Conservation (phyloP, 257 asterid genomes). For the Nyctanthes arbortristis region DNA sequence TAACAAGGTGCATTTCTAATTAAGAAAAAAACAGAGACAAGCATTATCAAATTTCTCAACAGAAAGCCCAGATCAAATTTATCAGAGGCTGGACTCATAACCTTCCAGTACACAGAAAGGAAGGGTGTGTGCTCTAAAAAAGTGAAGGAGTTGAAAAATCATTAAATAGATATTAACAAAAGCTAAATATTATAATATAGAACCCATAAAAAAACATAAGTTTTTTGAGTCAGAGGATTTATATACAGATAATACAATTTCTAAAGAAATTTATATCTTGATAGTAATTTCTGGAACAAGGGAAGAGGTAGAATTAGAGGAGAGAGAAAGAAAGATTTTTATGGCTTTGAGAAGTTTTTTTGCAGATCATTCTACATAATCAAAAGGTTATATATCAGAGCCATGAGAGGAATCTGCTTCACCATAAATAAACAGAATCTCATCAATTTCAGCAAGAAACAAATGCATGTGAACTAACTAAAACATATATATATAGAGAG, state of each 20-base stretch:
- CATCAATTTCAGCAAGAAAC: constrained; percentile 12
- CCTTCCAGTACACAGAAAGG: neutral
- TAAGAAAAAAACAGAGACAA: neutral
- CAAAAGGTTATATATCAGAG: constrained; percentile 3
- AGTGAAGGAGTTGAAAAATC: too few species aligned
- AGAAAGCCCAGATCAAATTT: neutral
- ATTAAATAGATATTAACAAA: too few species aligned
- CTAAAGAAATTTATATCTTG: neutral
- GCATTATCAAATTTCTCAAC: neutral
- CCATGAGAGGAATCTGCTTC: constrained; percentile 16
- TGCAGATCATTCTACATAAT: too few species aligned
- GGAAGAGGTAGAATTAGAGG: neutral
- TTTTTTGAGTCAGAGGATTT: too few species aligned
- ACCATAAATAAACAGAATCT: constrained; percentile 12
- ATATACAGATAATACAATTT: too few species aligned
- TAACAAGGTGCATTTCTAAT: neutral
- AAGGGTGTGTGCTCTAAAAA: neutral
- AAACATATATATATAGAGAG: constrained; percentile 14
- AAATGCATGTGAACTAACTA: constrained; percentile 8
- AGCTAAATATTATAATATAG: too few species aligned
- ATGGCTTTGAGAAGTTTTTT: neutral
- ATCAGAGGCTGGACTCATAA: neutral
- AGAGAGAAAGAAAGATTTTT: too few species aligned
- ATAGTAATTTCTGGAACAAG: neutral
- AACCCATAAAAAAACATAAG: too few species aligned